Percentiles rank a stretch among this genome's conserved stretches.
These are phyloP conservation scores for Ambrosiella cleistominuta DNA, from an alignment of 2,329 filamentous ascomycete genomes.

Conservation along the genomic window DNA sequence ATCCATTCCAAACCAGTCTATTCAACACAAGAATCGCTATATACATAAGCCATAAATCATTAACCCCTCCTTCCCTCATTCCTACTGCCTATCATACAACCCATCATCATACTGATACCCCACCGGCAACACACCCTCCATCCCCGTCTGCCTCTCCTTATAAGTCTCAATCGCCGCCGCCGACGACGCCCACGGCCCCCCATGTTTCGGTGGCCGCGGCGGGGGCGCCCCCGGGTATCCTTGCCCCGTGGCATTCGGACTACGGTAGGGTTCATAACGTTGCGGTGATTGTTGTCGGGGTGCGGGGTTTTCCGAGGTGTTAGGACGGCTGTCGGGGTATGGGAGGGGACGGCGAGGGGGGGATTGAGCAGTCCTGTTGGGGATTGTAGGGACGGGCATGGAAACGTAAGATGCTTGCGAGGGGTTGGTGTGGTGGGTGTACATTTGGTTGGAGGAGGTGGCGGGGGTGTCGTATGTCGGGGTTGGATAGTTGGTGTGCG, in stretches of 20 bases:
- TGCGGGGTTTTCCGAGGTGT: not conserved
- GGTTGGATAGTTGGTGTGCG: not conserved
- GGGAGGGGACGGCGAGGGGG: not conserved
- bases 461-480: not conserved
- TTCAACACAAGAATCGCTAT: not conserved
- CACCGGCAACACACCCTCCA: not conserved
- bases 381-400: not conserved
- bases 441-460: not conserved
- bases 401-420: not conserved
- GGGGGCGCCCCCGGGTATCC: not conserved
- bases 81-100: not conserved
- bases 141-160: not conserved
- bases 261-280: not conserved
- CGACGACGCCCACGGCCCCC: not conserved
- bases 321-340: not conserved
- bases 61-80: constrained; percentile 16
- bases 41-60: not conserved
- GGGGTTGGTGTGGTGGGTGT: not conserved
- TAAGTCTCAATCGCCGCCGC: not conserved
- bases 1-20: not conserved
- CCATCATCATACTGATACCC: constrained; percentile 7
- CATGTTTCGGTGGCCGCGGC: not conserved
- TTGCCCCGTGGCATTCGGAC: not conserved
- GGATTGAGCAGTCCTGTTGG: not conserved
- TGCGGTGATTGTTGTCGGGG: not conserved